These are phyloP conservation scores for Albizia julibrissin DNA, from an alignment of 306 rosid genomes.

Conservation along the genomic window DNA sequence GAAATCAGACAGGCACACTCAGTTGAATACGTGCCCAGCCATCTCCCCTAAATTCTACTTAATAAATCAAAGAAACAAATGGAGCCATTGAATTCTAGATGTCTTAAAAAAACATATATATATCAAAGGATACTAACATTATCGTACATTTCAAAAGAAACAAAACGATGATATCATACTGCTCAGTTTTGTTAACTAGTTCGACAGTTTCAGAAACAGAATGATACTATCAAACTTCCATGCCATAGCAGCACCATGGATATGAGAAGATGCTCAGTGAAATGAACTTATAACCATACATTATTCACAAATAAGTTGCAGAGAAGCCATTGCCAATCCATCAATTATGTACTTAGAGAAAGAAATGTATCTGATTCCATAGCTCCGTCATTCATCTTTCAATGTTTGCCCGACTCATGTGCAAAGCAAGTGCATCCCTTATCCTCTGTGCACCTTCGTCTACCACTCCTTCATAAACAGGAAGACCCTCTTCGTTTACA, in stretches of 20 bases:
- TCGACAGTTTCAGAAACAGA: neutral
- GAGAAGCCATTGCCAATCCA: neutral
- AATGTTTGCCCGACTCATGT: constrained; percentile 59
- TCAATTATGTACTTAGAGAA: neutral
- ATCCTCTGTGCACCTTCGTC: constrained; percentile 59
- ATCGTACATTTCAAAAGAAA: neutral
- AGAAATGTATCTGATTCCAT: constrained; percentile 2
- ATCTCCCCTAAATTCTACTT: neutral
- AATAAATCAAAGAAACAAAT: neutral
- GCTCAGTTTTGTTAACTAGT: neutral
- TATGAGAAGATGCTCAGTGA: neutral
- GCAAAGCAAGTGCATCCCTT: constrained; percentile 72
- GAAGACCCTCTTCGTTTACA: constrained; percentile 40
- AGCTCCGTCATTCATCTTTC: constrained; percentile 48
- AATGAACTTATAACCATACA: constrained; percentile 2
- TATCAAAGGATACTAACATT: neutral
- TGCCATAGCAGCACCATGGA: neutral
- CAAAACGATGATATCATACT: neutral
- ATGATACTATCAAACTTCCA: neutral
- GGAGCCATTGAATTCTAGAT: too few relatives aligned
- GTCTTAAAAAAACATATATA: neutral
- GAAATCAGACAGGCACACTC: neutral
- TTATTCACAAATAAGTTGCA: constrained; percentile 5
- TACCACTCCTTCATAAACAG: constrained; percentile 49
- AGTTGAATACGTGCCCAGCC: neutral